Base-by-base conservation (phyloP, 2,329 filamentous ascomycete genomes). In the Zymoseptoria ardabiliae region DNA sequence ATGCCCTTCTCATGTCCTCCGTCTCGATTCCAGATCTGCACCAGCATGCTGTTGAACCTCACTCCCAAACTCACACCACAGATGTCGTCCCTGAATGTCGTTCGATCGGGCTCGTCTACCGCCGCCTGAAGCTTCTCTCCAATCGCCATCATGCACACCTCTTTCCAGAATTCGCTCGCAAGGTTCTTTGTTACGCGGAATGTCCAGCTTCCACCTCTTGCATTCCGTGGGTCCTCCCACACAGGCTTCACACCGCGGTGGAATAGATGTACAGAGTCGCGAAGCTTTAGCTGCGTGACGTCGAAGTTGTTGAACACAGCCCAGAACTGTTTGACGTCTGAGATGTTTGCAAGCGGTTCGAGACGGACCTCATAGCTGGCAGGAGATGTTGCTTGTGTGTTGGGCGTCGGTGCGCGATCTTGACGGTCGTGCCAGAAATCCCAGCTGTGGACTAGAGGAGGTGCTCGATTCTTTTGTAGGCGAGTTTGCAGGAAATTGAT, bases 1-100 rank as follows among this genome's bases (percentile, higher is more conserved):
- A 94, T 83, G 5, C 91, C 94, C 66, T 83, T 85, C 70, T 90
- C 81, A 75, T 94, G 91, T 61, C 85, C 86, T 21, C 87, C 86
- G 70, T 96, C 89, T 63, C 94, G 90, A 77, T 96, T 94, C 93
- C 93, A 97, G 70, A 97, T 84, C 67, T 89, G 89, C 72, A 97
- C 88, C 64, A 96, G 84, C 72, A 93, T 87, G 28, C 87, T 88
- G 77, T 92, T 96, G 81, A 94, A 95, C 69, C 92, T 87, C 59
- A 93, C 89, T 1, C 89, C 91, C 65, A 94, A 85, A 50, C 89
- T 90, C 53, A 97, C 86, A 55, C 93, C 93, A 72, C 92, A 94
- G 67, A 97, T 82, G 66, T 85, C 88, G 72, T 96, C 91, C 72
- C 90, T 91, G 69, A 80, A 80, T 1, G 71, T 83, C 60, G 83